Percentiles rank a stretch among this genome's conserved stretches.
These are phyloP conservation scores for Euphorbia corollata DNA, from an alignment of 441 rosid species.

Conservation along the genomic window DNA sequence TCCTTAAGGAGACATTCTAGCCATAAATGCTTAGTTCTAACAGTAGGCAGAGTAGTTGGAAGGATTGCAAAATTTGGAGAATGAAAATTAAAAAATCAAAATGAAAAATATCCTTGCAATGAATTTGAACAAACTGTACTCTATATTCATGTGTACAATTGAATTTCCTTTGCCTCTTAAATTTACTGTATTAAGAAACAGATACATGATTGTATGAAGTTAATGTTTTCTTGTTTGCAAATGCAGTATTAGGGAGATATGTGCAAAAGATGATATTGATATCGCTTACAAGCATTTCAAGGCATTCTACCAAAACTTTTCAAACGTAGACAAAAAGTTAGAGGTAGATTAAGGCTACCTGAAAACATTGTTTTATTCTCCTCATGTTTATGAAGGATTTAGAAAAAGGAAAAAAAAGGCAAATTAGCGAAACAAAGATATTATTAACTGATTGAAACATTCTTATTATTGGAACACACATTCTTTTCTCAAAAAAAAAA, in stretches of 20 bases:
- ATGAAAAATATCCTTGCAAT: neutral
- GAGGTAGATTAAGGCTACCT: constrained; percentile 35
- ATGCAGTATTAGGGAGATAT: constrained; percentile 80
- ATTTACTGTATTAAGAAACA: neutral
- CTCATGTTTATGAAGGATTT: neutral
- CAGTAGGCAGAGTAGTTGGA: too few relatives aligned
- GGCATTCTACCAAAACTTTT: constrained; percentile 69
- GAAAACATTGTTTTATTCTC: neutral
- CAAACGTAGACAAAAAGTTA: constrained; percentile 64
- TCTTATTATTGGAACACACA: constrained; percentile 14
- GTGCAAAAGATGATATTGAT: constrained; percentile 77
- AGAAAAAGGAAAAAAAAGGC: neutral
- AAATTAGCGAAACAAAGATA: neutral
- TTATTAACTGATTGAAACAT: neutral
- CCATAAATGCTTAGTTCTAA: neutral
- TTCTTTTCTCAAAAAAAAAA: constrained; percentile 9
- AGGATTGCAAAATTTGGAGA: neutral
- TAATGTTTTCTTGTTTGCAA: constrained; percentile 17
- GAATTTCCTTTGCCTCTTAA: neutral
- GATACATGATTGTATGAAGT: constrained; percentile 1
- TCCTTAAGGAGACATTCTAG: neutral
- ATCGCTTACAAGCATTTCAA: constrained; percentile 85
- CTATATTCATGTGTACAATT: neutral
- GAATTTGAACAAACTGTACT: neutral
- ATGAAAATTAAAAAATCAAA: too few relatives aligned